Base-by-base conservation (phyloP, 2,329 filamentous ascomycete species). In the Aureobasidium mangrovei region DNA sequence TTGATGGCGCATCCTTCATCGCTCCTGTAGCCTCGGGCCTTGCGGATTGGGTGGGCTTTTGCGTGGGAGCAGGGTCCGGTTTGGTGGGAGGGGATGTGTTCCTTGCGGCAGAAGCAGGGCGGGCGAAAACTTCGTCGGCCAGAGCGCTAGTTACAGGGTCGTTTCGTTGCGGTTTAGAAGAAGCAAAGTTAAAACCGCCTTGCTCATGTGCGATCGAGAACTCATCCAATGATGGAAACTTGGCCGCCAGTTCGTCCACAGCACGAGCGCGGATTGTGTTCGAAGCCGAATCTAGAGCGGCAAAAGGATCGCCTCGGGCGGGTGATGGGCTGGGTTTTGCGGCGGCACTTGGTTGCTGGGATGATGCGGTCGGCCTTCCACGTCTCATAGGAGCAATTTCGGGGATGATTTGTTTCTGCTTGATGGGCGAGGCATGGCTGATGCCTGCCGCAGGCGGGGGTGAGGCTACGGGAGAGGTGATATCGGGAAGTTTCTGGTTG, bases 311-410 rank as follows among this genome's bases (percentile, higher is more conserved):
- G 40, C 84, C 83, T 59, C 84, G 80, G 60, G 83, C 79, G 0
- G 88, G 85, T 4, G 87, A 89, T 6, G 83, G 79, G 62, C 74
- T 85, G 7, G 62, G 42, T 60, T 60, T 41, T 57, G 62, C 69
- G 73, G 68, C 67, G 70, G 59, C 69, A 2, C 18, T 18, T 62
- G 63, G 60, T 47, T 70, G 65, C 55, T 74, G 74, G 27, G 71
- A 68, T 56, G 76, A 74, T 18, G 72, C 78, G 4, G 77, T 76
- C 4, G 90, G 86, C 58, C 89, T 78, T 3, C 93, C 93, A 71
- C 93, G 81, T 57, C 93, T 82, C 93, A 97, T 97, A 0, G 91
- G 93, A 36, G 87, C 84, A 58, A 98, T 89, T 27, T 96, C 89
- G 7, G 93, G 93, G 53, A 97, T 83, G 7, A 78, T 74, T 61